Evolutionary conservation across 2,329 filamentous ascomycete genomes (phyloP).

Genomic region (Beauveria sp.): DNA sequence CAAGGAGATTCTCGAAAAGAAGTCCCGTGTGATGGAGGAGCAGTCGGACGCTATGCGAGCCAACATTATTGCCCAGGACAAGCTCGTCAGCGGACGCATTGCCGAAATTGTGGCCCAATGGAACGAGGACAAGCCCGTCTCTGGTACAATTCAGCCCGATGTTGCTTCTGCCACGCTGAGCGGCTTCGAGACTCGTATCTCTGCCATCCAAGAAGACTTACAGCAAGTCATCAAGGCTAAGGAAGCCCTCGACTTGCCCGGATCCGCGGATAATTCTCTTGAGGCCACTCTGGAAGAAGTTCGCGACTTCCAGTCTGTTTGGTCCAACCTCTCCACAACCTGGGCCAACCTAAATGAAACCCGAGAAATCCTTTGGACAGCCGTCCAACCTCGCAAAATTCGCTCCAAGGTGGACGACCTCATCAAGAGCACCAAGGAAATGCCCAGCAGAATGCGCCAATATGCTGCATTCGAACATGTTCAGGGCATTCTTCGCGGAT

Average conservation of each 20-base stretch:
- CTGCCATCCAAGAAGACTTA: constrained; percentile 75
- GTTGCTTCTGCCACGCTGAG: constrained; percentile 76
- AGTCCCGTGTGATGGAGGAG: constrained; percentile 91
- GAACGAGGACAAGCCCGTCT: constrained; percentile 96
- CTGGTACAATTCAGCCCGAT: constrained; percentile 84
- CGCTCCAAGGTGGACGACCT: constrained; percentile 81
- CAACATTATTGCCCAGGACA: constrained; percentile 92
- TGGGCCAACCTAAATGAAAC: constrained; percentile 96
- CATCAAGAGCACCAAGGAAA: constrained; percentile 97
- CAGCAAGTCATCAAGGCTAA: constrained; percentile 95
- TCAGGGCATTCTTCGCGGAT: constrained; percentile 78
- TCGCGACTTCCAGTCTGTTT: constrained; percentile 97
- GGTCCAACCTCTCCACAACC: constrained; percentile 90
- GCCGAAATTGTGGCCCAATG: constrained; percentile 76
- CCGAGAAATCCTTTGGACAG: constrained; percentile 87
- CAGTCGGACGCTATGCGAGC: constrained; percentile 91
- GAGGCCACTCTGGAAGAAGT: constrained; percentile 88
- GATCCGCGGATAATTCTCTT: constrained; percentile 72
- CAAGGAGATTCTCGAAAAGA: constrained; percentile 84
- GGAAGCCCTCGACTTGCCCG: constrained; percentile 85
- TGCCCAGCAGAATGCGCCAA: constrained; percentile 97
- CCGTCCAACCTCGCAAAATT: constrained; percentile 89
- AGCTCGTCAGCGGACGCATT: constrained; percentile 83
- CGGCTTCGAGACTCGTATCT: constrained; percentile 78
- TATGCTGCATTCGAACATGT: constrained; percentile 99